Percentiles rank a stretch among this genome's conserved stretches.
Evolutionary conservation across 768 basidiomycete genomes (phyloP).

Genomic region (Vishniacozyma victoriae): DNA sequence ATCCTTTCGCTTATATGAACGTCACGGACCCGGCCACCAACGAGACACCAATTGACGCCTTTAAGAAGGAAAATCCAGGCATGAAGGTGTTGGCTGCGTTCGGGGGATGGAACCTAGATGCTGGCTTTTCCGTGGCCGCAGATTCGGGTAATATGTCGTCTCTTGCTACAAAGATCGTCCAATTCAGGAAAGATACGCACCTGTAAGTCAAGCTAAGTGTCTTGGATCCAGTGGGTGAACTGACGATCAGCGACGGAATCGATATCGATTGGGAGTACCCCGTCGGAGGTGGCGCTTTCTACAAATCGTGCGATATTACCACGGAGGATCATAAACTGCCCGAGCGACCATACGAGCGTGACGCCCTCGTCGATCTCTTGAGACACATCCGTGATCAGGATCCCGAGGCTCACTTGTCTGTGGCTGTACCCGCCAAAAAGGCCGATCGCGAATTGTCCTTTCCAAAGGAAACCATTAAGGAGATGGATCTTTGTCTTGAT

Average conservation of each 20-base stretch:
- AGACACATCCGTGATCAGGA: constrained; percentile 1
- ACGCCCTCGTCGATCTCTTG: not conserved
- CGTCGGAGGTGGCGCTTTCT: not conserved
- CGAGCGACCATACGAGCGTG: not conserved
- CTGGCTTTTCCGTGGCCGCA: constrained; percentile 4
- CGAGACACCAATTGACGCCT: too few species aligned
- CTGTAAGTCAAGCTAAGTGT: constrained; percentile 8
- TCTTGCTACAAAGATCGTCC: constrained; percentile 7
- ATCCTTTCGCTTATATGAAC: too few species aligned
- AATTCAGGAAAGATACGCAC: constrained; percentile 5
- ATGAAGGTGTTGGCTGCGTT: constrained; percentile 27
- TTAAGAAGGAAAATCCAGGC: not conserved
- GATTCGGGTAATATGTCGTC: not conserved
- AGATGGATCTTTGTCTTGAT: constrained; percentile 22
- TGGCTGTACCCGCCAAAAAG: constrained; percentile 14
- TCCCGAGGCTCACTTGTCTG: constrained; percentile 5
- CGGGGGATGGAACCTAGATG: constrained; percentile 26
- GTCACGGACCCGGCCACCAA: too few species aligned
- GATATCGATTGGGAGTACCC: not conserved
- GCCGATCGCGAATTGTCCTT: constrained; percentile 22
- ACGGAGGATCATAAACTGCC: too few species aligned
- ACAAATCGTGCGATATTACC: too few species aligned
- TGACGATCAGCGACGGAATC: not conserved
- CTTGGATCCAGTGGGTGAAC: constrained; percentile 10
- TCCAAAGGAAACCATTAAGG: constrained; percentile 4